Conservation (phyloP, 176 grass and related monocot genomes). For the Bolboschoenus planiculmis region DNA sequence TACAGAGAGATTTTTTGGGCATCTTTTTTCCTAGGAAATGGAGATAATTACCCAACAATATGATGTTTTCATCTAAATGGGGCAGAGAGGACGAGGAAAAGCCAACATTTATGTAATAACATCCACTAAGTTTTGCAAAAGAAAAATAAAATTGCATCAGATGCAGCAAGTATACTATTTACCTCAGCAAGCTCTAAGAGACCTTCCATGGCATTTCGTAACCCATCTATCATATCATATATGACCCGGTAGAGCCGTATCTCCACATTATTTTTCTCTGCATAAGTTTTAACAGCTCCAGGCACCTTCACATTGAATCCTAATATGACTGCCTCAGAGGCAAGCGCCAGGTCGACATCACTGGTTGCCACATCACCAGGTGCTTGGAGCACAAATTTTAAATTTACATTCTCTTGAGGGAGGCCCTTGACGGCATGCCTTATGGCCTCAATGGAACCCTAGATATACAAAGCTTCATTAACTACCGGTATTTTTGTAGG, state of each 20-base stretch:
- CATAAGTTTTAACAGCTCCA: conserved; percentile 74
- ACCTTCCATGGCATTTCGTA: conserved; percentile 97
- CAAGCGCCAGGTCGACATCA: conserved; percentile 83
- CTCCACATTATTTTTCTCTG: conserved; percentile 87
- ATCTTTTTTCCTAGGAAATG: background rate
- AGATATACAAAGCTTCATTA: conserved; percentile 18
- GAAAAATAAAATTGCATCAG: background rate
- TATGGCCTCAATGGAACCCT: conserved; percentile 96
- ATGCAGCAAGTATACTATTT: conserved; percentile 11
- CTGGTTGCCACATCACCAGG: conserved; percentile 74
- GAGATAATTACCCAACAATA: background rate
- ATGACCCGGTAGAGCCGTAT: conserved; percentile 88
- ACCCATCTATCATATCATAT: conserved; percentile 87
- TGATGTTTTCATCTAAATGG: background rate
- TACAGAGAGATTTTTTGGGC: background rate
- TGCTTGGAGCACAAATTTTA: conserved; percentile 93
- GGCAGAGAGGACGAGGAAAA: background rate
- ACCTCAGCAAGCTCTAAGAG: conserved; percentile 93
- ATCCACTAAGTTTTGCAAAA: background rate
- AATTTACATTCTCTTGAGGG: conserved; percentile 74
- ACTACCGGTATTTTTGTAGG: background rate
- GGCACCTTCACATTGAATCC: conserved; percentile 91
- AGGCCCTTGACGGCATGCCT: conserved; percentile 72
- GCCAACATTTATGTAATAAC: background rate
- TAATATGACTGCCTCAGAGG: conserved; percentile 79